Conservation (phyloP, 2,329 filamentous ascomycete species). For the Arthroderma sp. region DNA sequence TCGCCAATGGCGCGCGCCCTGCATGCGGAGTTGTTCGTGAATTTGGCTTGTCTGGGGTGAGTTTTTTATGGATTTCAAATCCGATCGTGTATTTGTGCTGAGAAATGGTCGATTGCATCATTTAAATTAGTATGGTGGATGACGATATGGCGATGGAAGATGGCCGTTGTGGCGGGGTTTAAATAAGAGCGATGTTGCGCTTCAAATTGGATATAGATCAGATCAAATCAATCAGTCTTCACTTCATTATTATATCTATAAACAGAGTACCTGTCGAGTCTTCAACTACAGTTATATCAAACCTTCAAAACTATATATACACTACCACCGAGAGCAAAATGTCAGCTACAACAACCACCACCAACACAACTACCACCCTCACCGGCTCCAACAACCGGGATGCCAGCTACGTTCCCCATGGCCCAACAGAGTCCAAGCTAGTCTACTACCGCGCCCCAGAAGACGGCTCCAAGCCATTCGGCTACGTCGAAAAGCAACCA, state of each 20-base stretch:
- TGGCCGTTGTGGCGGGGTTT: too few relatives aligned
- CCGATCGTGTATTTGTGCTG: too few relatives aligned
- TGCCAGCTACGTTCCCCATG: constrained; percentile 37
- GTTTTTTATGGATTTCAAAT: too few relatives aligned
- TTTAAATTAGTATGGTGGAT: too few relatives aligned
- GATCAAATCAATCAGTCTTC: not conserved
- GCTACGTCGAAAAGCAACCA: constrained; percentile 53
- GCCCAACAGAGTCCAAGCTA: constrained; percentile 49
- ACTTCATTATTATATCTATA: not conserved
- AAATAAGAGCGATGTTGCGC: too few relatives aligned
- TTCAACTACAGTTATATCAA: not conserved
- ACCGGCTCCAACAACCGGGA: constrained; percentile 19
- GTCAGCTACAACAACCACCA: constrained; percentile 15
- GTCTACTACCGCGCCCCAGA: constrained; percentile 52
- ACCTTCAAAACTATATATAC: not conserved
- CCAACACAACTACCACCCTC: constrained; percentile 14
- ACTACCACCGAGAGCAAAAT: not conserved
- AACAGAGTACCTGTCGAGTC: not conserved
- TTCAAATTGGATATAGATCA: too few relatives aligned
- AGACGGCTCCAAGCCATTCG: constrained; percentile 49
- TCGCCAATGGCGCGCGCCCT: too few relatives aligned
- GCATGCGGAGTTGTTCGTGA: too few relatives aligned
- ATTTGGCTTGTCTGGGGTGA: too few relatives aligned
- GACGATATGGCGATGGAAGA: too few relatives aligned
- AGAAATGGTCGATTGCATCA: too few relatives aligned